These are phyloP conservation scores for Ophiocordyceps camponoti-rufipedis DNA, from an alignment of 2,329 filamentous ascomycete genomes.

Conservation along the genomic window DNA sequence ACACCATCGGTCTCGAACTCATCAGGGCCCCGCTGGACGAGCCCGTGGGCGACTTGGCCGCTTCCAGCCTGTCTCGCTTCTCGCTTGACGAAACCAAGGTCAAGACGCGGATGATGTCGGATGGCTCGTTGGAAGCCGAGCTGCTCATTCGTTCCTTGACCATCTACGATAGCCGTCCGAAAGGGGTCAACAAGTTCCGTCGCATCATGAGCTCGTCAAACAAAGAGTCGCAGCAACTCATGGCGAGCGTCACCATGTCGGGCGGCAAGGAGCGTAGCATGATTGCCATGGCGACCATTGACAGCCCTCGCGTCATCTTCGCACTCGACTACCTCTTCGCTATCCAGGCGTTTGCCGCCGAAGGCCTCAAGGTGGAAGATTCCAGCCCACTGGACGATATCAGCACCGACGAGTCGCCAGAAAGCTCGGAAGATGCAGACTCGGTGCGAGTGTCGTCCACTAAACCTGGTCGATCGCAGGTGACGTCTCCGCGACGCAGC, in stretches of 20 bases:
- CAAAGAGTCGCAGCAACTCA: constrained; percentile 89
- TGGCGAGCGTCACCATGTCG: constrained; percentile 90
- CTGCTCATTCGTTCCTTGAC: constrained; percentile 88
- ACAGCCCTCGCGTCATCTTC: constrained; percentile 88
- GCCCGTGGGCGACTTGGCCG: constrained; percentile 61
- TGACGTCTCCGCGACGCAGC: constrained; percentile 9
- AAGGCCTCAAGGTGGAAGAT: constrained; percentile 47
- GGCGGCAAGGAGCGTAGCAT: constrained; percentile 64
- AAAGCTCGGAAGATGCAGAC: constrained; percentile 37
- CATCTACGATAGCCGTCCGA: constrained; percentile 76
- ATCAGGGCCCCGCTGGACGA: constrained; percentile 57
- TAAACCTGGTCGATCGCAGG: constrained; percentile 11
- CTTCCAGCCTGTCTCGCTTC: constrained; percentile 79
- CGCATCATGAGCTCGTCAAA: constrained; percentile 98
- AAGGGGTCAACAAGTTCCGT: constrained; percentile 85
- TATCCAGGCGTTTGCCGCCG: constrained; percentile 64
- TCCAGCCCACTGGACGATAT: constrained; percentile 29
- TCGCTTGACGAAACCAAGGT: constrained; percentile 83
- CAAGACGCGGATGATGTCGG: constrained; percentile 84
- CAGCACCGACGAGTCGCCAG: constrained; percentile 35
- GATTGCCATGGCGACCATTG: constrained; percentile 82
- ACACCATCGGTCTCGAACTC: constrained; percentile 75
- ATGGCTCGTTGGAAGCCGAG: constrained; percentile 82
- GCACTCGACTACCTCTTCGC: constrained; percentile 91
- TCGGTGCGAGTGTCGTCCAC: constrained; percentile 31